Evolutionary conservation across 495 filamentous ascomycete species (phyloP).

Genomic region (Rhypophila decipiens): DNA sequence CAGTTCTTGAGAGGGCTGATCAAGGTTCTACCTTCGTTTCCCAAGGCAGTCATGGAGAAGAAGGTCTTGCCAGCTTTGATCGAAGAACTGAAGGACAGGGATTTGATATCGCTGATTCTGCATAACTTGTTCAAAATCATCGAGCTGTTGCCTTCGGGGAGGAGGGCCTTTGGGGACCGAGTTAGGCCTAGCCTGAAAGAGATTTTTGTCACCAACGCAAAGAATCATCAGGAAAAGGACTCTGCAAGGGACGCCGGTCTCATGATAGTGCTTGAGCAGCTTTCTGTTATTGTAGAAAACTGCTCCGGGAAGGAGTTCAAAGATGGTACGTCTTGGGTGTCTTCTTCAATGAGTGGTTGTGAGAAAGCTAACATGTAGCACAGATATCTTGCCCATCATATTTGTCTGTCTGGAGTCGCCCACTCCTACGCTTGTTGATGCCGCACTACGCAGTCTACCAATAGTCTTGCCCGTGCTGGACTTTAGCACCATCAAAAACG

Average conservation of each 20-base stretch:
- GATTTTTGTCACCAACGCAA: conserved; percentile 58
- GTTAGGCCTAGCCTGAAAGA: conserved; percentile 80
- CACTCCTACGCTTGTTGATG: conserved; percentile 83
- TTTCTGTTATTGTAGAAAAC: conserved; percentile 65
- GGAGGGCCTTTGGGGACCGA: conserved; percentile 71
- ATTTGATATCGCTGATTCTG: conserved; percentile 73
- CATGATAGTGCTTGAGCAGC: conserved; percentile 81
- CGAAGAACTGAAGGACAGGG: conserved; percentile 88
- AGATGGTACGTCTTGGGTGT: conserved; percentile 53
- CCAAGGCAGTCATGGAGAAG: conserved; percentile 85
- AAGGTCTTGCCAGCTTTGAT: conserved; percentile 83
- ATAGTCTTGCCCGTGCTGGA: conserved; percentile 75
- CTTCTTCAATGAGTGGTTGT: background rate
- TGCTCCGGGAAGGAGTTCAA: conserved; percentile 91
- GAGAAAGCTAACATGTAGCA: conserved; percentile 10
- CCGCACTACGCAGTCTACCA: conserved; percentile 66
- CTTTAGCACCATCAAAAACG: conserved; percentile 92
- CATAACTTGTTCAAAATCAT: conserved; percentile 90
- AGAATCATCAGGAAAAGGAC: conserved; percentile 62
- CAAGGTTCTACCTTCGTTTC: conserved; percentile 82
- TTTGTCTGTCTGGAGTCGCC: conserved; percentile 75
- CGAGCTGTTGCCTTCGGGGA: conserved; percentile 64
- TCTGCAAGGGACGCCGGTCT: conserved; percentile 80
- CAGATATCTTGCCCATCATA: conserved; percentile 82
- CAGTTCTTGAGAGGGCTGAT: conserved; percentile 86